These are phyloP conservation scores for Fusarium hainanense DNA, from an alignment of 2,329 filamentous ascomycete species.

Conservation along the genomic window DNA sequence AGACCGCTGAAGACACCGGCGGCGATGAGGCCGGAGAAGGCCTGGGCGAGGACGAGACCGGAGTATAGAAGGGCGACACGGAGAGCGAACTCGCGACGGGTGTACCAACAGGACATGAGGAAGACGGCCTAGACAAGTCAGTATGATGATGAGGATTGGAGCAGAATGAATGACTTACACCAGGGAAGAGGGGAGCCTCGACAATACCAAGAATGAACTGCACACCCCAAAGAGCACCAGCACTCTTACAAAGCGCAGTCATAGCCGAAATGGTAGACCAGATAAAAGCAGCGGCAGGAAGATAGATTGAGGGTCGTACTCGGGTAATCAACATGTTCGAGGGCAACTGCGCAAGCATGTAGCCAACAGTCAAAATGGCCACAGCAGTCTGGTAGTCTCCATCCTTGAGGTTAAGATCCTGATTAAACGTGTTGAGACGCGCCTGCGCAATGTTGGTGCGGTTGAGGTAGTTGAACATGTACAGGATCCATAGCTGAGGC, in stretches of 20 bases:
- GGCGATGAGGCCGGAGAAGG: slow-evolving; percentile 71
- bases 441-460: slow-evolving; percentile 37
- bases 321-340: slow-evolving; percentile 37
- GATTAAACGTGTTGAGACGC: slow-evolving; percentile 28
- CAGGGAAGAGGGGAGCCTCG: slow-evolving; percentile 32
- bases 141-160: accelerated
- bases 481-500: slow-evolving; percentile 37
- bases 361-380: slow-evolving; percentile 30
- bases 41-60: slow-evolving; percentile 71
- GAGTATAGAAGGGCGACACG: slow-evolving; percentile 67
- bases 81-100: slow-evolving; percentile 69
- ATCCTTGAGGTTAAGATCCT: slow-evolving; percentile 35
- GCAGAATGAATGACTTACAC: slow-evolving; percentile 3
- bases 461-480: slow-evolving; percentile 41
- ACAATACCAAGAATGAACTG: slow-evolving; percentile 34
- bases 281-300: slow-evolving; percentile 23
- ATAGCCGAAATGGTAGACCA: slow-evolving; percentile 32
- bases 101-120: slow-evolving; percentile 69
- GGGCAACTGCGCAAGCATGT: slow-evolving; percentile 34
- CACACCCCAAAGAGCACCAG: slow-evolving; percentile 25
- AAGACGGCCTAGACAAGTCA: slow-evolving; percentile 10
- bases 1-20: slow-evolving; percentile 64
- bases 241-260: slow-evolving; percentile 27
- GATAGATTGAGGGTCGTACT: slow-evolving; percentile 21
- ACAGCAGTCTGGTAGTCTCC: slow-evolving; percentile 38